These are phyloP conservation scores for Hymenoscyphus repandus DNA, from an alignment of 2,329 filamentous ascomycete genomes.

Conservation along the genomic window DNA sequence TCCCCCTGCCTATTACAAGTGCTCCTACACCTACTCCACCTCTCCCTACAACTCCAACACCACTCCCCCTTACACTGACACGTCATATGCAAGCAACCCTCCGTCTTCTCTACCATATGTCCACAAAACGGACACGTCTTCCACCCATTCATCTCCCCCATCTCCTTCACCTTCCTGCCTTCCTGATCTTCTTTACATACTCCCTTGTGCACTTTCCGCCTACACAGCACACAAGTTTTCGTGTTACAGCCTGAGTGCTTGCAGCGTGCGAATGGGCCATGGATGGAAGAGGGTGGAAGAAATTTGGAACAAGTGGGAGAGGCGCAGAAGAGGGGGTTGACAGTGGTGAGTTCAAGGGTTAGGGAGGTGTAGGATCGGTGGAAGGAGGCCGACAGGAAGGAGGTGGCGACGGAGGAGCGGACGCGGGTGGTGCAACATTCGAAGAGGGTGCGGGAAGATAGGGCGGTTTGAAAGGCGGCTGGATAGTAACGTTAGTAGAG, in stretches of 20 bases:
- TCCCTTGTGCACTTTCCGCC: constrained; percentile 20
- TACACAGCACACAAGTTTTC: constrained; percentile 24
- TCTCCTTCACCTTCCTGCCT: constrained; percentile 15
- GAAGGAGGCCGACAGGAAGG: constrained; percentile 10
- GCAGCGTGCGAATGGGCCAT: constrained; percentile 21
- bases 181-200: constrained; percentile 26
- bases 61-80: constrained; percentile 26
- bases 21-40: no score
- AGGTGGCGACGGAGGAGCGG: background rate
- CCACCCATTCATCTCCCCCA: constrained; percentile 25
- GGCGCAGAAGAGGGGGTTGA: constrained; percentile 27
- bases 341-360: constrained; percentile 24
- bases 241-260: constrained; percentile 9
- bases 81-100: constrained; percentile 30
- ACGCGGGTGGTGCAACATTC: constrained; percentile 17
- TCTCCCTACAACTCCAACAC: constrained; percentile 24
- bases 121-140: constrained; percentile 26
- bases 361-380: constrained; percentile 18
- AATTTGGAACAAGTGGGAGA: constrained; percentile 21
- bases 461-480: constrained; percentile 19
- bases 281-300: constrained; percentile 23
- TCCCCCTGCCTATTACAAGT: no score
- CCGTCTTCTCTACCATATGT: constrained; percentile 23
- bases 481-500: background rate
- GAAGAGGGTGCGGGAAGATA: constrained; percentile 16